phyloP scores from a whole-genome alignment of 805 yeast species.

The Kluyveromyces dobzhanskii region DNA sequence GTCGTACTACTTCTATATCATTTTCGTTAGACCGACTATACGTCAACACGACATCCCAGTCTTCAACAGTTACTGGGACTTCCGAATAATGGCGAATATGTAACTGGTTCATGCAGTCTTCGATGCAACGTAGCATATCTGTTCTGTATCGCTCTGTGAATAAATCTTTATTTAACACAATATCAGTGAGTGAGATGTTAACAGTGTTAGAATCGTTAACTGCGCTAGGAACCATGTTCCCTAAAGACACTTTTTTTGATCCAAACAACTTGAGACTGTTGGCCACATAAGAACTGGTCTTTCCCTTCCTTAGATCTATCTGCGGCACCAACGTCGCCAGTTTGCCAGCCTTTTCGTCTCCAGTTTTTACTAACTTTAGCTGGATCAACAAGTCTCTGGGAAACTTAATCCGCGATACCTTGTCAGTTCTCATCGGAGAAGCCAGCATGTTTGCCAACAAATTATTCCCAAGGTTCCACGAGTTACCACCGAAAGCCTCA shows the following conservation, averaged over 20 bases:
- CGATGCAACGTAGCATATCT: background rate
- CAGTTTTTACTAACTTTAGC: slow-evolving; percentile 20
- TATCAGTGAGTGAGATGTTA: slow-evolving; percentile 2
- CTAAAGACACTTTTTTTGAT: background rate
- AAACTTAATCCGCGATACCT: slow-evolving; percentile 27
- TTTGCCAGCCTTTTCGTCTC: slow-evolving; percentile 8
- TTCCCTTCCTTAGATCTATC: background rate
- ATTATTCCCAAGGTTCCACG: slow-evolving; percentile 24
- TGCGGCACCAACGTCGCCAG: slow-evolving; percentile 7
- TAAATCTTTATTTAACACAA: background rate
- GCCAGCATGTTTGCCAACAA: slow-evolving; percentile 33
- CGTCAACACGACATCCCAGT: slow-evolving; percentile 8
- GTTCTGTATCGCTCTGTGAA: background rate
- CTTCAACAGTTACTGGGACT: background rate
- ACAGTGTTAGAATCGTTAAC: slow-evolving; percentile 3
- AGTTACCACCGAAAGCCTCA: background rate
- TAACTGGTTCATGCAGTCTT: background rate
- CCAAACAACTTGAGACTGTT: slow-evolving; percentile 9
- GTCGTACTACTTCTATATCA: slow-evolving; percentile 4
- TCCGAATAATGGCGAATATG: background rate
- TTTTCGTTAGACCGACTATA: slow-evolving; percentile 2
- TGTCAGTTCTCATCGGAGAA: slow-evolving; percentile 38
- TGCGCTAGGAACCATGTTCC: slow-evolving; percentile 6
- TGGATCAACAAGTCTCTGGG: slow-evolving; percentile 35
- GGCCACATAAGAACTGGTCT: slow-evolving; percentile 19